These are phyloP conservation scores for Penicillium bovifimosum DNA, from an alignment of 495 filamentous ascomycete genomes.

Conservation along the genomic window DNA sequence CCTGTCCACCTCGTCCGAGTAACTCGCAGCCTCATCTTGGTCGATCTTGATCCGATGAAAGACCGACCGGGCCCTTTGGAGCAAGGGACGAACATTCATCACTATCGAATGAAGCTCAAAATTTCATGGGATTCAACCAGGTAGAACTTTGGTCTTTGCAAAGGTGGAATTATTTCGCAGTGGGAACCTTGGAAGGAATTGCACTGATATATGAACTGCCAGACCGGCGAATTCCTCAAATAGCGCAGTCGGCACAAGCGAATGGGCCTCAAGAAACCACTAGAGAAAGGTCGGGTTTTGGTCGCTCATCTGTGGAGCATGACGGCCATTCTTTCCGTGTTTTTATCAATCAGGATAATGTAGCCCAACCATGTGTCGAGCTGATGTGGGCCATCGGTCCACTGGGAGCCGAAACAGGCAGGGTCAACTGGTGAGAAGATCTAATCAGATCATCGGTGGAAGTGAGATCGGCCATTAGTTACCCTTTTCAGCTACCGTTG, in stretches of 20 bases:
- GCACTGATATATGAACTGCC: background rate
- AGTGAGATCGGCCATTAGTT: background rate
- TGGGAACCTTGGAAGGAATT: background rate
- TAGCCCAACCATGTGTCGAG: constrained; percentile 1
- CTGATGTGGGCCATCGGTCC: background rate
- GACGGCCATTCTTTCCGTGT: constrained; percentile 4
- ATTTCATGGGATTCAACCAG: background rate
- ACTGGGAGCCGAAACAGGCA: background rate
- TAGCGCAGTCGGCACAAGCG: constrained; percentile 11
- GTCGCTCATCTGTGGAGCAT: background rate
- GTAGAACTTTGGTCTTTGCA: background rate
- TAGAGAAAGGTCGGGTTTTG: background rate
- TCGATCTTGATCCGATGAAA: constrained; percentile 2
- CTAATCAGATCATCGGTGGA: constrained; percentile 13
- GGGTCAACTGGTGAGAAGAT: constrained; percentile 4
- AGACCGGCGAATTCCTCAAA: background rate
- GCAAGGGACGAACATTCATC: constrained; percentile 9
- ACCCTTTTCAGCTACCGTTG: background rate
- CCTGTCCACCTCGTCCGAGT: background rate
- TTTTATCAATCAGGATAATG: background rate
- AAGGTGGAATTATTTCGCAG: background rate
- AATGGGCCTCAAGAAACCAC: constrained; percentile 1
- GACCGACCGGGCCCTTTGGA: constrained; percentile 7
- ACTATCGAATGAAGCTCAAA: background rate
- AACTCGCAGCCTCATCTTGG: constrained; percentile 1